A percentile compares a stretch with the other conserved stretches of the same genome.
Conservation (phyloP, 2,329 filamentous ascomycete genomes). For the Penicillium concentricum region DNA sequence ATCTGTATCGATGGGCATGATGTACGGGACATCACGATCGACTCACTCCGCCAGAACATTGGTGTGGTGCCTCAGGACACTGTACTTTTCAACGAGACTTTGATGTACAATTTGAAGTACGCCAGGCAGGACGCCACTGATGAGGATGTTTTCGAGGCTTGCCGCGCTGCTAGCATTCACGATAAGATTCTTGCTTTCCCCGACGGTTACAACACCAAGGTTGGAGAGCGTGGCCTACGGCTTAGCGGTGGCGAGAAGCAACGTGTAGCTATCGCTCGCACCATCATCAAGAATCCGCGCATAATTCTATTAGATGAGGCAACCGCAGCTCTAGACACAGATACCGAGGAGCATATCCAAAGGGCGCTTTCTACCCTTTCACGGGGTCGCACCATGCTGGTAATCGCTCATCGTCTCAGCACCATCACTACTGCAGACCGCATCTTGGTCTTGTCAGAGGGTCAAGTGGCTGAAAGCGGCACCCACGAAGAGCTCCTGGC, state of each 20-base stretch:
- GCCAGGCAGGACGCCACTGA: slow-evolving; percentile 78
- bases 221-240: slow-evolving; percentile 83
- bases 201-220: slow-evolving; percentile 83
- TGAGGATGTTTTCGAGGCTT: slow-evolving; percentile 78
- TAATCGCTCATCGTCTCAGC: slow-evolving; percentile 88
- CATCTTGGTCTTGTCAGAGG: slow-evolving; percentile 74
- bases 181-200: slow-evolving; percentile 88
- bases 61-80: slow-evolving; percentile 97
- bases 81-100: slow-evolving; percentile 86
- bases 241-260: slow-evolving; percentile 92
- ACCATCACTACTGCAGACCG: slow-evolving; percentile 84
- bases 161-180: slow-evolving; percentile 83
- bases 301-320: slow-evolving; percentile 94
- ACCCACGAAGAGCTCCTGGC: slow-evolving; percentile 74
- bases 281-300: slow-evolving; percentile 85
- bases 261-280: slow-evolving; percentile 87
- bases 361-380: slow-evolving; percentile 78
- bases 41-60: slow-evolving; percentile 87
- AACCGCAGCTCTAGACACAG: slow-evolving; percentile 84
- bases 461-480: slow-evolving; percentile 73
- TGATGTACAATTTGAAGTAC: slow-evolving; percentile 94
- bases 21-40: slow-evolving; percentile 83
- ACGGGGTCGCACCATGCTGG: slow-evolving; percentile 83
- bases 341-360: slow-evolving; percentile 92
- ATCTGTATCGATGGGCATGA: slow-evolving; percentile 84